phyloP scores from a whole-genome alignment of 768 basidiomycete species.

The Kwoniella botswanensis region DNA sequence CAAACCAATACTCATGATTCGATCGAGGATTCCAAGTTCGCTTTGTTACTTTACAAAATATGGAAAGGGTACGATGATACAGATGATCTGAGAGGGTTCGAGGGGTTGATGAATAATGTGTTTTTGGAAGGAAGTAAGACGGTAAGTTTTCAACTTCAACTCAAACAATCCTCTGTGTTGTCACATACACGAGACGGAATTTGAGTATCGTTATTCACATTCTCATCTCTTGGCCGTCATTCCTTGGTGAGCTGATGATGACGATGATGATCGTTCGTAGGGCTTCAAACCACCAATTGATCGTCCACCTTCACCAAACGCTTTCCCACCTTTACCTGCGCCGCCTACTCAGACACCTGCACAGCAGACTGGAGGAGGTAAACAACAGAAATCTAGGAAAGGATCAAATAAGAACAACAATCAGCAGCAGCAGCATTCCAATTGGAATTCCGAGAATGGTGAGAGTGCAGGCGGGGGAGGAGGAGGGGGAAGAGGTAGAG shows the following conservation, averaged over 20 bases:
- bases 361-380: background rate
- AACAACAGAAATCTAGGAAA: conserved; percentile 13
- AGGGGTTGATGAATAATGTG: conserved; percentile 76
- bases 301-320: conserved; percentile 10
- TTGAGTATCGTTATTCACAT: too few relatives aligned
- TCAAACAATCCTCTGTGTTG: too few relatives aligned
- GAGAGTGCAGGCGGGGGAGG: background rate
- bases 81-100: conserved; percentile 67
- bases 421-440: background rate
- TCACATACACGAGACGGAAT: too few relatives aligned
- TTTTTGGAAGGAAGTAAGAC: conserved; percentile 60
- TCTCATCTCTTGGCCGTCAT: too few relatives aligned
- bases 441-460: background rate
- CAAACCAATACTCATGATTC: conserved; percentile 95
- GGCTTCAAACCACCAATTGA: conserved; percentile 43
- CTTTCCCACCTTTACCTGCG: conserved; percentile 16
- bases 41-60: conserved; percentile 80
- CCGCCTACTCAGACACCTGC: background rate
- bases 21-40: conserved; percentile 93
- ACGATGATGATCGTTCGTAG: conserved; percentile 7
- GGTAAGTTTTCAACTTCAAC: conserved; percentile 41
- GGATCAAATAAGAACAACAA: conserved; percentile 8
- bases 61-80: conserved; percentile 69
- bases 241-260: too few relatives aligned
- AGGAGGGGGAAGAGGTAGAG: background rate